A percentile compares a stretch with the other conserved stretches of the same genome.
Conservation (phyloP, 2,329 filamentous ascomycete genomes). For the Podosphaera aphanis region DNA sequence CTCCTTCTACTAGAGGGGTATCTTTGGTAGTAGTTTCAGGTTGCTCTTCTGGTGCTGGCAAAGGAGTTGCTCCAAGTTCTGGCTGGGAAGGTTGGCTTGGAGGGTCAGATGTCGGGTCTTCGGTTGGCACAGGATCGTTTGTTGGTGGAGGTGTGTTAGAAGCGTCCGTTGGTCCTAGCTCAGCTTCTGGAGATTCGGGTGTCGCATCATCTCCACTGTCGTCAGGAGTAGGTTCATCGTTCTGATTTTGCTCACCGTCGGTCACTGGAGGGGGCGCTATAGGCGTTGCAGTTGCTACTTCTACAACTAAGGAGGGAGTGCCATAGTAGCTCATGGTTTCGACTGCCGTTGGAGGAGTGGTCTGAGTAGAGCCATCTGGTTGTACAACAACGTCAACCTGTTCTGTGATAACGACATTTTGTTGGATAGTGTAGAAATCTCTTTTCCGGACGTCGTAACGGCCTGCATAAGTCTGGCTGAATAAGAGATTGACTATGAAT, state of each 20-base stretch:
- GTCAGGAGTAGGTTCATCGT: conserved; percentile 1
- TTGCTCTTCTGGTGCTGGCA: not conserved
- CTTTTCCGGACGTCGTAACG: conserved; percentile 7
- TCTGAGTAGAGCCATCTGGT: conserved; percentile 7
- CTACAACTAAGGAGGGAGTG: conserved; percentile 4
- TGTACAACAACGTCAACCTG: conserved; percentile 9
- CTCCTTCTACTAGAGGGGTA: too few relatives aligned
- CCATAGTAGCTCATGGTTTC: conserved; percentile 7
- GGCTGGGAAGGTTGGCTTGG: too few relatives aligned
- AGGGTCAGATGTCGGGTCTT: too few relatives aligned
- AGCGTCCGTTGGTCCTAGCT: not conserved
- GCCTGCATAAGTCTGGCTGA: conserved; percentile 11
- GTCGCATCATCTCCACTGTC: not conserved
- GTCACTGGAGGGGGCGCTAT: conserved; percentile 2
- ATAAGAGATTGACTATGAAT: conserved; percentile 11
- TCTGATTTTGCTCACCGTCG: not conserved
- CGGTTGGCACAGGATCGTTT: too few relatives aligned
- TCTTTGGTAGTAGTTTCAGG: not conserved
- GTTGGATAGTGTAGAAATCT: conserved; percentile 6
- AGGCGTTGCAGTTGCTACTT: conserved; percentile 1
- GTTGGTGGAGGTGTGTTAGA: not conserved
- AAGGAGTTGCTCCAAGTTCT: too few relatives aligned
- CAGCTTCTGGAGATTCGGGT: not conserved
- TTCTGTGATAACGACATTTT: conserved; percentile 9
- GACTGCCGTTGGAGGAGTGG: conserved; percentile 6